phyloP scores from a whole-genome alignment of 768 basidiomycete genomes.

The Botryobasidium botryosum region DNA sequence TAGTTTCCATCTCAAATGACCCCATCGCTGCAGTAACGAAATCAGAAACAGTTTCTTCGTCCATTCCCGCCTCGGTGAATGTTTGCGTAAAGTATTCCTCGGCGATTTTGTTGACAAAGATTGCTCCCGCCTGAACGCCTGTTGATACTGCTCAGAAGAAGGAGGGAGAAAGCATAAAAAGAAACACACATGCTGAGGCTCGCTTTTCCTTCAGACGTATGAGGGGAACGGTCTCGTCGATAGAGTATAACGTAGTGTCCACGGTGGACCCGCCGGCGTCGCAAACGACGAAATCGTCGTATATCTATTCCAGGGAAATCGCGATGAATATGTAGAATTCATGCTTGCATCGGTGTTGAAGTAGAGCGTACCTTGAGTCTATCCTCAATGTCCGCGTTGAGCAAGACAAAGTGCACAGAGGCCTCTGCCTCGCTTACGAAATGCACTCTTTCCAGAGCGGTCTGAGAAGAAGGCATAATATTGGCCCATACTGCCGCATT shows the following conservation, averaged over 20 bases:
- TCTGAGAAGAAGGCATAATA: too few relatives aligned
- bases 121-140: constrained; percentile 1
- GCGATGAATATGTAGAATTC: neutral
- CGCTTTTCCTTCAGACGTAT: neutral
- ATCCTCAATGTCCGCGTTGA: too few relatives aligned
- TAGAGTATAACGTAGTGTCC: neutral
- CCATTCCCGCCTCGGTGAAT: too few relatives aligned
- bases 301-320: neutral
- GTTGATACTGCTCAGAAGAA: neutral
- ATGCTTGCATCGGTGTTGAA: too few relatives aligned
- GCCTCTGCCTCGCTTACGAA: constrained; percentile 40
- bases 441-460: constrained; percentile 25
- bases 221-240: neutral
- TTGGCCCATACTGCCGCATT: constrained; percentile 27
- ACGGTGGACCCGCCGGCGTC: constrained; percentile 2
- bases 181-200: constrained; percentile 2
- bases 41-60: too few relatives aligned
- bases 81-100: too few relatives aligned
- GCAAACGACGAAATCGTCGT: neutral
- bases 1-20: too few relatives aligned
- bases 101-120: neutral
- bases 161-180: too few relatives aligned
- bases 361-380: neutral
- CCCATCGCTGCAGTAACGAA: too few relatives aligned
- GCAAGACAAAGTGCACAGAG: constrained; percentile 32